These are phyloP conservation scores for Panicum hallii DNA, from an alignment of 202 grass and related monocot species.

Conservation along the genomic window DNA sequence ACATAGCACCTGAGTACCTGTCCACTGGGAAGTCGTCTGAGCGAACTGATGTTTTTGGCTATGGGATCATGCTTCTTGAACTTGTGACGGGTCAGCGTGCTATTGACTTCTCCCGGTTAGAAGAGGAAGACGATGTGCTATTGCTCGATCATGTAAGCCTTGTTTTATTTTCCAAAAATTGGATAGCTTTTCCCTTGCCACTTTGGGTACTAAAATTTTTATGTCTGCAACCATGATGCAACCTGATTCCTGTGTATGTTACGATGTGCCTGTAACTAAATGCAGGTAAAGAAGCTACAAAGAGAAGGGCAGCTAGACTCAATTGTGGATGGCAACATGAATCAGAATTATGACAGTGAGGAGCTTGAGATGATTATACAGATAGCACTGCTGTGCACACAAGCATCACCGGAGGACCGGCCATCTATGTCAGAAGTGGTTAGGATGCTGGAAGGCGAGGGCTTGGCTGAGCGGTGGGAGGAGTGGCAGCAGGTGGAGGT, in stretches of 20 bases:
- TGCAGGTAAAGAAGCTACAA: slow-evolving; percentile 86
- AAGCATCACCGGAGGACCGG: slow-evolving; percentile 75
- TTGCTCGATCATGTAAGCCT: slow-evolving; percentile 82
- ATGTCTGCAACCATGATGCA: neutral
- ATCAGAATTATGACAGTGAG: slow-evolving; percentile 44
- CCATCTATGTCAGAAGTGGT: slow-evolving; percentile 93
- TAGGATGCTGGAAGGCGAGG: slow-evolving; percentile 93
- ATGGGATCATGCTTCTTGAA: slow-evolving; percentile 94
- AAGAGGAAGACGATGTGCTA: slow-evolving; percentile 87
- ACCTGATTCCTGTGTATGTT: neutral
- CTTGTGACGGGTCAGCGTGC: slow-evolving; percentile 88
- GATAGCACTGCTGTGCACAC: slow-evolving; percentile 84
- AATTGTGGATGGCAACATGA: slow-evolving; percentile 78
- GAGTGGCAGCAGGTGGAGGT: slow-evolving; percentile 77
- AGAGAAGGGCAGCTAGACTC: slow-evolving; percentile 67
- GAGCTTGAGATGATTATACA: slow-evolving; percentile 86
- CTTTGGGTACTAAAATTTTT: neutral
- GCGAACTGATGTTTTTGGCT: slow-evolving; percentile 96
- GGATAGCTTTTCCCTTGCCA: neutral
- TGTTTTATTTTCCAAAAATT: neutral
- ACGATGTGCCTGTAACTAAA: slow-evolving; percentile 14
- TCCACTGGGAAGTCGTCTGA: slow-evolving; percentile 91
- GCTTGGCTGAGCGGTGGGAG: slow-evolving; percentile 75
- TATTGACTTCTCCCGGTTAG: slow-evolving; percentile 73
- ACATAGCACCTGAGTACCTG: slow-evolving; percentile 97